Base-by-base conservation (phyloP, 805 yeast species). In the Lachancea kluyveri region DNA sequence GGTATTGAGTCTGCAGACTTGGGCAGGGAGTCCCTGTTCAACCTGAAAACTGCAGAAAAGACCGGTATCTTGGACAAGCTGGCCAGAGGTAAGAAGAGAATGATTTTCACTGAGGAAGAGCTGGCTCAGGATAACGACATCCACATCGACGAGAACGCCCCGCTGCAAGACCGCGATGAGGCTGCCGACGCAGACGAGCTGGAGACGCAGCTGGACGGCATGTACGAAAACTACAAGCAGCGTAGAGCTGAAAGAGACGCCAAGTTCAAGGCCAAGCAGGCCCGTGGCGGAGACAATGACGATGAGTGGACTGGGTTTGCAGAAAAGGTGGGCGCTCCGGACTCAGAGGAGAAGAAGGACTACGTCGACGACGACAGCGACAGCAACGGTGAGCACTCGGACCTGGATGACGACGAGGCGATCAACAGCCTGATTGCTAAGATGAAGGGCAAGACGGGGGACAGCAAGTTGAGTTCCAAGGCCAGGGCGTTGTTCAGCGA, bases 1-100 rank as follows among this genome's bases (percentile, higher is more conserved):
- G 96, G 97, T 71, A 68, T 85, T 33, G 98, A 92, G 54, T 95
- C 96, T 11, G 90, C 85, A 11, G 72, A 72, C 32, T 67, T 75
- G 38, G 95, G 92, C 21, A 68, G 80, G 34, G 88, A 82, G 37
- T 72, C 88, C 1, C 64, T 86, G 37, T 92, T 92, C 65, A 85
- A 79, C 51, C 68, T 92, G 54, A 80, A 77, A 50, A 62, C 72
- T n/a, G 96, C 96, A 3, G 84, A 84, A 57, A 82, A 81, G 58
- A 78, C 95, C 3, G 97, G 96, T 26, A 74, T 81, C 42, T 59
- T 86, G 35, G 73, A 74, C 33, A 77, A 79, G 21, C 62, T 88
- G 30, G 76, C 82, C 8, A 76, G 72, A 47, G 96, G 96, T 60
- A 82, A 80, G 51, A 77, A 75, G 60, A 59, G 70, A 52, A 65